phyloP scores from a whole-genome alignment of 2,329 filamentous ascomycete genomes.

The Aspergillus pseudonomiae region DNA sequence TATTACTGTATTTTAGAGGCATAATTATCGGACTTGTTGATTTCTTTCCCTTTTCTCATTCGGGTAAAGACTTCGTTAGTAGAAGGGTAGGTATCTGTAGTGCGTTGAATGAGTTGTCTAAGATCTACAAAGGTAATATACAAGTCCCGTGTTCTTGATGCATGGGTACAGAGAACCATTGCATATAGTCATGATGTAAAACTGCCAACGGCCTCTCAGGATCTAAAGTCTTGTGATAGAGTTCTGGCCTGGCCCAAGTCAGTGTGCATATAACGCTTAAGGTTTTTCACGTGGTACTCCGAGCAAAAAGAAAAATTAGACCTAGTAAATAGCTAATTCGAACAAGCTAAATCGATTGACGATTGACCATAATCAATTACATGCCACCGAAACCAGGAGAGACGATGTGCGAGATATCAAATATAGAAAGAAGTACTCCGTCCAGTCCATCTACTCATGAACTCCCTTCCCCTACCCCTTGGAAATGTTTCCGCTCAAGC shows the following conservation, averaged over 20 bases:
- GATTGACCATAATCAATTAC: conserved; percentile 7
- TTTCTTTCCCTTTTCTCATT: background rate
- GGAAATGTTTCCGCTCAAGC: background rate
- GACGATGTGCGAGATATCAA: conserved; percentile 2
- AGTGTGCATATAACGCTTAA: no score
- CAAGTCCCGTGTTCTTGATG: no score
- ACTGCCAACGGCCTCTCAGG: no score
- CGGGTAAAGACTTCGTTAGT: background rate
- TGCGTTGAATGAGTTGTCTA: no score
- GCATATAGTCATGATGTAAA: no score
- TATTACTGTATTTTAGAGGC: conserved; percentile 7
- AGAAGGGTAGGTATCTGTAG: no score
- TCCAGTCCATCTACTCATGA: conserved; percentile 1
- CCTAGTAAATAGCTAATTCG: background rate
- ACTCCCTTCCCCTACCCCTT: background rate
- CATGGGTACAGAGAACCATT: no score
- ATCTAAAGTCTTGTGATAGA: no score
- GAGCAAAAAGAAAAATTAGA: background rate
- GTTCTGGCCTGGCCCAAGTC: no score
- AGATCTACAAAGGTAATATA: no score
- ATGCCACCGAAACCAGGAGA: conserved; percentile 2
- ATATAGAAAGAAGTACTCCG: background rate
- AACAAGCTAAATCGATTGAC: conserved; percentile 11
- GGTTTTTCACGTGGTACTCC: no score
- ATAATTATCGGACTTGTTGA: background rate